Base-by-base conservation (phyloP, 2,329 filamentous ascomycete species). In the Fusarium anthophilum region DNA sequence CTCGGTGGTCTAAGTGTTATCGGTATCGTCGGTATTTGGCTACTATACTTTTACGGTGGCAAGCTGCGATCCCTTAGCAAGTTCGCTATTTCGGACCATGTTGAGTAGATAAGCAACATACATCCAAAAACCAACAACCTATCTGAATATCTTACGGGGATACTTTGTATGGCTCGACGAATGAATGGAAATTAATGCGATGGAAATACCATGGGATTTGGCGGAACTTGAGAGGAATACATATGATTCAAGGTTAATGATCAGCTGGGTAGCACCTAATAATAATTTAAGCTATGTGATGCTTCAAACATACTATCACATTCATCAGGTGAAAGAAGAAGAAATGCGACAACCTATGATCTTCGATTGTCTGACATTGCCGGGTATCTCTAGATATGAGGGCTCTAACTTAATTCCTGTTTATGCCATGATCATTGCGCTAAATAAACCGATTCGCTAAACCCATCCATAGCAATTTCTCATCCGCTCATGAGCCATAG, bases 11-110 rank as follows among this genome's bases (percentile, higher is more conserved):
- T 90, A 55, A 87, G 85, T 63, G 83, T 86, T 22, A 85, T 88
- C 57, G 87, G 87, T 32, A 87, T 90, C 69, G 70, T 87, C n/a
- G 89, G 89, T 20, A 89, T 93, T 50, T 91, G 86, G 82, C 80
- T 86, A 47, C 81, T 92, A 65, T 92, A 87, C 80, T 88, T 87
- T 72, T 89, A 83, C 67, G 90, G 90, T 6, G 87, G 85, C 30
- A 83, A 79, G 56, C 79, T 92, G 67, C 85, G 90, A 67, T 82
- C 86, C 12, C 83, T 88, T 78, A 90, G 88, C 80, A 87, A 86
- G 79, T 92, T 91, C 81, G 87, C 89, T 20, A 77, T 83, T 48
- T 84, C 79, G 24, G 73, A 75, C 18, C 66, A 66, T 17, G 67
- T 66, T 22, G 75, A 76, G 63, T 76, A 67, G 51, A 47, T 12